These are phyloP conservation scores for Fusarium pseudocircinatum DNA, from an alignment of 2,329 filamentous ascomycete genomes.

Conservation along the genomic window DNA sequence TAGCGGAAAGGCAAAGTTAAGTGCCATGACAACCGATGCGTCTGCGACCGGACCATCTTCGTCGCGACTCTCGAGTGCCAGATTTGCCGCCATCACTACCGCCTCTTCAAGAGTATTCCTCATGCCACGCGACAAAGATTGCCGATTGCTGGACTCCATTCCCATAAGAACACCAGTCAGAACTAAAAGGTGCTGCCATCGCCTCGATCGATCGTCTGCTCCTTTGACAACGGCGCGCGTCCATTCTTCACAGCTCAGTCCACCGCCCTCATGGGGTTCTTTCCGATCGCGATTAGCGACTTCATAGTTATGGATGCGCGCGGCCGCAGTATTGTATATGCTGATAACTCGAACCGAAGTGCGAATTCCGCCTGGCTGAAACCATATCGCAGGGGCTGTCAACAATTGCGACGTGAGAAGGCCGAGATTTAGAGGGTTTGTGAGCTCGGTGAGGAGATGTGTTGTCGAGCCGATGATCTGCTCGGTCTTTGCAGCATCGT, in stretches of 20 bases:
- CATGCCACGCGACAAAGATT: conserved; percentile 70
- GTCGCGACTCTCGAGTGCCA: conserved; percentile 68
- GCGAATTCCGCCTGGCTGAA: conserved; percentile 65
- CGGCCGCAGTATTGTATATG: conserved; percentile 75
- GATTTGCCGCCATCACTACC: conserved; percentile 77
- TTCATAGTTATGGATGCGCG: conserved; percentile 62
- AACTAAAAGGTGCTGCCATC: conserved; percentile 87
- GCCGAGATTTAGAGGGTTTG: conserved; percentile 79
- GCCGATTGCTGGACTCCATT: conserved; percentile 71
- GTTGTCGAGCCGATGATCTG: conserved; percentile 73
- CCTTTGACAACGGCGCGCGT: conserved; percentile 66
- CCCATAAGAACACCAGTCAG: conserved; percentile 82
- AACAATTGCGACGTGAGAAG: conserved; percentile 78
- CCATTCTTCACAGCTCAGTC: conserved; percentile 63
- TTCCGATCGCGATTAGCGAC: conserved; percentile 49
- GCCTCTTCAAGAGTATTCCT: conserved; percentile 76
- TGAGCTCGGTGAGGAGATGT: conserved; percentile 73
- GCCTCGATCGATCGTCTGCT: conserved; percentile 65
- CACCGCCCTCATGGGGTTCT: conserved; percentile 52
- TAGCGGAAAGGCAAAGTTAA: conserved; percentile 81
- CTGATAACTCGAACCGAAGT: conserved; percentile 73
- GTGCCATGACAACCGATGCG: conserved; percentile 71
- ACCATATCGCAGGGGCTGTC: conserved; percentile 77
- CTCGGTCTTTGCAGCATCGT: conserved; percentile 60
- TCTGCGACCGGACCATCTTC: conserved; percentile 55